Percentiles rank a stretch among this genome's conserved stretches.
phyloP scores from a whole-genome alignment of 768 basidiomycete genomes.

The Auriscalpium orientale region DNA sequence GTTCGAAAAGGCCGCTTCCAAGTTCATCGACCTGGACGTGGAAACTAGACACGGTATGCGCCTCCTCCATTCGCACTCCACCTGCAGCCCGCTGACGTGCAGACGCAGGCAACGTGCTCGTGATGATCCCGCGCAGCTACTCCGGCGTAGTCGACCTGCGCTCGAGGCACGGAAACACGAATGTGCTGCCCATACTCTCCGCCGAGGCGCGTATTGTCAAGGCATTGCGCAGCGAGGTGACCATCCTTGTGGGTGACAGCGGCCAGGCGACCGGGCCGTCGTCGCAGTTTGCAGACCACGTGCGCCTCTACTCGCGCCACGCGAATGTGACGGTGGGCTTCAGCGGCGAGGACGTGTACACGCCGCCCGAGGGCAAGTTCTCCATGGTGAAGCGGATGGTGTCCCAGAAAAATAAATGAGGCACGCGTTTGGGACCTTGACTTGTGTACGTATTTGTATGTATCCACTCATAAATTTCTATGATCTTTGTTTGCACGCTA shows the following conservation, averaged over 20 bases:
- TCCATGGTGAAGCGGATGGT: not conserved
- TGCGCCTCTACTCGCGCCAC: conserved; percentile 1
- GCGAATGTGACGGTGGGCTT: conserved; percentile 10
- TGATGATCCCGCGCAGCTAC: conserved; percentile 13
- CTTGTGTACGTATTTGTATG: not conserved
- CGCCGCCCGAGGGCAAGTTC: conserved; percentile 1
- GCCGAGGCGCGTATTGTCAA: not conserved
- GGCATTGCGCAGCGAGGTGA: conserved; percentile 1
- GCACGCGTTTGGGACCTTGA: not conserved
- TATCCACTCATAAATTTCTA: not conserved
- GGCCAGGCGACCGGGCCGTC: not conserved
- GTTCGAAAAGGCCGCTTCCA: conserved; percentile 4
- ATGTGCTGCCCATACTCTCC: conserved; percentile 9
- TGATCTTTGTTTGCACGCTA: not conserved
- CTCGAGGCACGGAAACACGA: conserved; percentile 2
- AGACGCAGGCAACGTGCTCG: conserved; percentile 10
- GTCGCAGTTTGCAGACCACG: conserved; percentile 6
- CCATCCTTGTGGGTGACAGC: conserved; percentile 4
- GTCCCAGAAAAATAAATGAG: conserved; percentile 2
- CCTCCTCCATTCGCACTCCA: too few relatives aligned
- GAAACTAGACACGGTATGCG: conserved; percentile 7
- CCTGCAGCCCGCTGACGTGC: too few relatives aligned
- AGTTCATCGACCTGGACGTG: conserved; percentile 7
- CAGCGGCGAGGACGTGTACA: conserved; percentile 9
- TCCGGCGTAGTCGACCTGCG: conserved; percentile 10